These are phyloP conservation scores for Lippia alba DNA, from an alignment of 305 asterid genomes.

Conservation along the genomic window DNA sequence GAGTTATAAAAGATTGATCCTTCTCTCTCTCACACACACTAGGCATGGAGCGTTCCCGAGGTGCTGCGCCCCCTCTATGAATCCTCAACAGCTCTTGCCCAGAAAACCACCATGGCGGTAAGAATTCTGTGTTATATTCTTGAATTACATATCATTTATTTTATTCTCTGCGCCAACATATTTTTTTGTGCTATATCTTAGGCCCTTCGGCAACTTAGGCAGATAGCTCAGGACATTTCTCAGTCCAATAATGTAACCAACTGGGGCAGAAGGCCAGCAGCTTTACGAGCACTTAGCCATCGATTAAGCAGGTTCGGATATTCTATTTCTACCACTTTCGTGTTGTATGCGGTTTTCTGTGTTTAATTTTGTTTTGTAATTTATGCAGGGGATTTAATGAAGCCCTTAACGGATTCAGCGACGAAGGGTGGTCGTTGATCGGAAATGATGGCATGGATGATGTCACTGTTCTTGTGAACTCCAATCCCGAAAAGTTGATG, in stretches of 20 bases:
- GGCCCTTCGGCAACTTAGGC: conserved; percentile 86
- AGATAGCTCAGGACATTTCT: conserved; percentile 76
- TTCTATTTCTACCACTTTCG: background rate
- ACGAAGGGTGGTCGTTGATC: conserved; percentile 81
- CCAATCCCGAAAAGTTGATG: conserved; percentile 76
- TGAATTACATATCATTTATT: background rate
- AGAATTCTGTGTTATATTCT: conserved; percentile 23
- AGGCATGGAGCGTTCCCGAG: conserved; percentile 90
- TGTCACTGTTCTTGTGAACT: conserved; percentile 72
- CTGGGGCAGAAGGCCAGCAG: conserved; percentile 85
- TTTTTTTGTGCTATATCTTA: conserved; percentile 26
- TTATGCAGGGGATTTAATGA: conserved; percentile 78
- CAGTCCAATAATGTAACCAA: conserved; percentile 66
- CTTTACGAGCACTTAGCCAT: conserved; percentile 76
- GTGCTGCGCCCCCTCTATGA: conserved; percentile 83
- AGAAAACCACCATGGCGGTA: conserved; percentile 76
- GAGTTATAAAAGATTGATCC: too few species aligned
- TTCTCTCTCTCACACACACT: background rate
- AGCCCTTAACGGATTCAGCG: conserved; percentile 75
- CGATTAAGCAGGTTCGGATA: conserved; percentile 67
- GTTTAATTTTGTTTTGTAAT: conserved; percentile 12
- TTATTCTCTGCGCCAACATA: conserved; percentile 1
- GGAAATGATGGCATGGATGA: conserved; percentile 84
- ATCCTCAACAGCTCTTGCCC: conserved; percentile 80
- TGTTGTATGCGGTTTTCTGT: background rate